Evolutionary conservation across 129 eudicot genomes (phyloP).

Genomic region (Ambrosia artemisiifolia): DNA sequence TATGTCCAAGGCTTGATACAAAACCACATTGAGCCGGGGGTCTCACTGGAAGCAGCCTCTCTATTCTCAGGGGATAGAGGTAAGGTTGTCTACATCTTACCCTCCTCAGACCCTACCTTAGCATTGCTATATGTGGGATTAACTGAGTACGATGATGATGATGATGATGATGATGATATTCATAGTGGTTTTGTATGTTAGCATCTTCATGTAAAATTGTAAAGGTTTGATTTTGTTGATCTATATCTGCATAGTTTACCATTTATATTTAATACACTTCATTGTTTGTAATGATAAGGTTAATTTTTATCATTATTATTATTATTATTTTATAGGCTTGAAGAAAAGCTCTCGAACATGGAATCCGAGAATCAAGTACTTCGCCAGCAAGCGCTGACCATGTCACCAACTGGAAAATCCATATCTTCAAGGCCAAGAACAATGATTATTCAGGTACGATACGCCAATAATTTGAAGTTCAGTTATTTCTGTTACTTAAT

Average conservation of each 20-base stretch:
- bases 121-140: no score
- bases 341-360: conserved; percentile 80
- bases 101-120: no score
- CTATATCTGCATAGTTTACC: neutral
- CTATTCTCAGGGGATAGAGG: no score
- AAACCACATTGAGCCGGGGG: no score
- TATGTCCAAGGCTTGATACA: no score
- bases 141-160: no score
- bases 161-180: no score
- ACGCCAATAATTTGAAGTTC: neutral
- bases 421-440: conserved; percentile 76
- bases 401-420: conserved; percentile 87
- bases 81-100: no score
- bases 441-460: conserved; percentile 63
- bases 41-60: no score
- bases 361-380: conserved; percentile 98
- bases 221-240: neutral
- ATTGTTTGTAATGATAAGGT: neutral
- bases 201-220: neutral
- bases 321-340: conserved; percentile 54
- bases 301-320: neutral
- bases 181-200: neutral
- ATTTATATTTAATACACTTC: neutral
- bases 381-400: conserved; percentile 97
- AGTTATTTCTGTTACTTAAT: neutral